Evolutionary conservation across 371 early-diverging fungal genomes (phyloP).

Genomic region (Fennellomyces sp.): DNA sequence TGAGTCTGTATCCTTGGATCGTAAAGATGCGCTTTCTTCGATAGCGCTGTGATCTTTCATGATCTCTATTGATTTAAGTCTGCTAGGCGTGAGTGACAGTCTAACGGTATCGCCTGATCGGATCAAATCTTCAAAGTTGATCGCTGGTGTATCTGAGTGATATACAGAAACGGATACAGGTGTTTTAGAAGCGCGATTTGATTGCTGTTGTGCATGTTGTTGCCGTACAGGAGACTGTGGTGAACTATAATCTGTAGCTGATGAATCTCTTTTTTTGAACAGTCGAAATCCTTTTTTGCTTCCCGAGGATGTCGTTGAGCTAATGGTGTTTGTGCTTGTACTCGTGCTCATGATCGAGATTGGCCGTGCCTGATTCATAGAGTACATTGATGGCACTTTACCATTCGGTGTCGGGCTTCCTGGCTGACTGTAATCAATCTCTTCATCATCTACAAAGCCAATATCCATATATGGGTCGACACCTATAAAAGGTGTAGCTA

Average conservation of each 20-base stretch:
- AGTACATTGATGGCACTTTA: background rate
- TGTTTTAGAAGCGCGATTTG: background rate
- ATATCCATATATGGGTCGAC: constrained; percentile 7
- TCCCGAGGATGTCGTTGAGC: constrained; percentile 8
- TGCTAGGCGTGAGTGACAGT: constrained; percentile 62
- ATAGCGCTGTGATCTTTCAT: constrained; percentile 5
- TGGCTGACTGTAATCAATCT: constrained; percentile 1
- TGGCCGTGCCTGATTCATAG: constrained; percentile 9
- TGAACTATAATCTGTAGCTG: background rate
- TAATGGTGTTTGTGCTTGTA: constrained; percentile 19
- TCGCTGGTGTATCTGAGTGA: constrained; percentile 18
- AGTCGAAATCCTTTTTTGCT: constrained; percentile 27
- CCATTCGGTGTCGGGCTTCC: background rate
- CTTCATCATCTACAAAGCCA: constrained; percentile 6
- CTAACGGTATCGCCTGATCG: constrained; percentile 58
- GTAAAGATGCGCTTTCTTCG: constrained; percentile 3
- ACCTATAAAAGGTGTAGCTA: background rate
- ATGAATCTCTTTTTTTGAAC: constrained; percentile 18
- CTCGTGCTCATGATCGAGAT: constrained; percentile 24
- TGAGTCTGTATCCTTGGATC: constrained; percentile 3
- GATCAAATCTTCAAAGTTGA: constrained; percentile 61
- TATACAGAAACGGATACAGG: constrained; percentile 12
- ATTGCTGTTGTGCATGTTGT: background rate
- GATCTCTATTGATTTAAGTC: constrained; percentile 58
- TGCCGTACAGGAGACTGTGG: constrained; percentile 1